Evolutionary conservation across 2,329 filamentous ascomycete species (phyloP).

Genomic region (Pseudogymnoascus sp.): DNA sequence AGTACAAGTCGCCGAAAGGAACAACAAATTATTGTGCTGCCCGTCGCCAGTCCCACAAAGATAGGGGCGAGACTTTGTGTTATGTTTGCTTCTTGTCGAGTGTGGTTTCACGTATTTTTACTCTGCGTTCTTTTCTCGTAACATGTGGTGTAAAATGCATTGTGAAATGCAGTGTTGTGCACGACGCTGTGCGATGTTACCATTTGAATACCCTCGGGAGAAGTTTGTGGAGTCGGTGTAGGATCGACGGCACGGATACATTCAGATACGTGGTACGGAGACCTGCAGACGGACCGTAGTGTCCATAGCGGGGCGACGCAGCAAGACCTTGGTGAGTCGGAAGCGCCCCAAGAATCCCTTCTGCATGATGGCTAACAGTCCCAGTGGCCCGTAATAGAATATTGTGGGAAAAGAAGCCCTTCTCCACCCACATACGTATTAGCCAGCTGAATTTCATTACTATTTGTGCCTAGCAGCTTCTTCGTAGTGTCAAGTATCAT

Average conservation of each 20-base stretch:
- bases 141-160: constrained; percentile 2
- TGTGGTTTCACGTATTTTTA: constrained; percentile 5
- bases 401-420: constrained; percentile 3
- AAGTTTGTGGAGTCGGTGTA: constrained; percentile 3
- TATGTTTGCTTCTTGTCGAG: constrained; percentile 1
- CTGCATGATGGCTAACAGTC: constrained; percentile 1
- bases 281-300: constrained; percentile 8
- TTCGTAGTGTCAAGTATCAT: not conserved
- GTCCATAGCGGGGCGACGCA: constrained; percentile 2
- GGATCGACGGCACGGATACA: constrained; percentile 4
- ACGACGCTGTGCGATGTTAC: not conserved
- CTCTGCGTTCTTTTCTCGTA: not conserved
- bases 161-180: not conserved
- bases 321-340: constrained; percentile 5
- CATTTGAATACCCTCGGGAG: constrained; percentile 1
- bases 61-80: not conserved
- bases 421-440: constrained; percentile 8
- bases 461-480: not conserved
- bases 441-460: not conserved
- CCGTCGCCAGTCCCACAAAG: not conserved
- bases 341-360: constrained; percentile 2
- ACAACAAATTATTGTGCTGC: constrained; percentile 7
- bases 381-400: constrained; percentile 2
- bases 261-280: constrained; percentile 5
- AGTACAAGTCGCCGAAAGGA: constrained; percentile 5